Evolutionary conservation across 1,139 yeast species (phyloP), one percentile per base, ranked within the genome.

Genomic region (Suhomyces bolitotheri): DNA sequence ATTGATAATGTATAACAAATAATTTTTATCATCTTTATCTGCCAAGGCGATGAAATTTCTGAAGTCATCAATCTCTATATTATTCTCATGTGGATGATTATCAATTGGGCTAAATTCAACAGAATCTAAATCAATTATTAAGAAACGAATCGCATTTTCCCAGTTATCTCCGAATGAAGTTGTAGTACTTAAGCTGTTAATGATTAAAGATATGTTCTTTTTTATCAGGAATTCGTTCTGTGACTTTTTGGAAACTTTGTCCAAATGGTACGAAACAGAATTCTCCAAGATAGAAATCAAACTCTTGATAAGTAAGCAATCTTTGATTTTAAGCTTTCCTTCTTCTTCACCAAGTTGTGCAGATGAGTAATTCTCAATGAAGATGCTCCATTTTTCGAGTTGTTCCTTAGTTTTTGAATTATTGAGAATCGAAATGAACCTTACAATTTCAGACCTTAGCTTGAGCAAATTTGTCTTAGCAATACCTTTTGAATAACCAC

Each of bases 111-210:
- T 37, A 35, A 62, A 55, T 5, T 33, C 32, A 5, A 62, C 40
- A 1, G 74, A 57, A 0, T 76, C 65, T 3, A 65, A 40, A 48
- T 78, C 84, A 31, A 64, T 57, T 19, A 67, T 46, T 6, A 69
- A 49, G 43, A 68, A 76, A 2, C 62, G 53, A 1, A 74, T 38
- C 17, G 75, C 49, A 21, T 60, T 49, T 34, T 66, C 71, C 64
- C 71, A 62, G 3, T 59, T 40, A 16, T 49, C 42, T 4, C 45
- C 41, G 38, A 56, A 56, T 7, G 44, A 27, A 2, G 58, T 45
- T n/a, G 50, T 39, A 14, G 37, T 49, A 29, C 53, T 58, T 11
- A 63, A 36, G 6, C 39, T 27, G 12, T 43, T 43, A 42, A 49
- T 61, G 2, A 55, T 33, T 16, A 19, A 14, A 1, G 35, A 32